Percentiles rank a stretch among this genome's conserved stretches.
These are phyloP conservation scores for Nannizzia gypsea DNA, from an alignment of 2,329 filamentous ascomycete genomes.

Conservation along the genomic window DNA sequence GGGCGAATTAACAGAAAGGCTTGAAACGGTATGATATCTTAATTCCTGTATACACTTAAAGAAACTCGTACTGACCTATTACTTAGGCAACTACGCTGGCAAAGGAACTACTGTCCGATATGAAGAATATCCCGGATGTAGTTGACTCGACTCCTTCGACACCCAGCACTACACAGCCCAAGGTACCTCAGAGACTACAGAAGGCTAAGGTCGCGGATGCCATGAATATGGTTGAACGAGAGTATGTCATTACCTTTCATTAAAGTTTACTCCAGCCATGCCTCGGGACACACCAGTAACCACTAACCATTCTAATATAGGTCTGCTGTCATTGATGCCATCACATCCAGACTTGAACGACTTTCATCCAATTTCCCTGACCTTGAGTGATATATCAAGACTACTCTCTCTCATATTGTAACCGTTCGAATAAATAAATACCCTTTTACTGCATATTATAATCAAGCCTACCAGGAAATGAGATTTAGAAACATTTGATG, in stretches of 20 bases:
- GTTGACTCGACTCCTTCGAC: conserved; percentile 22
- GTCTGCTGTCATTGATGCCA: conserved; percentile 34
- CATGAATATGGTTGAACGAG: conserved; percentile 40
- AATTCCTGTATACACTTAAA: neutral
- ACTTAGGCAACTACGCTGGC: conserved; percentile 30
- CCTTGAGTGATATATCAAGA: neutral
- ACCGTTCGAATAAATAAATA: neutral
- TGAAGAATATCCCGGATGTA: conserved; percentile 21
- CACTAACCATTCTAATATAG: conserved; percentile 15
- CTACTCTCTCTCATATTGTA: neutral
- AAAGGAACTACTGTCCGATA: conserved; percentile 26
- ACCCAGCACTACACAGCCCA: conserved; percentile 17
- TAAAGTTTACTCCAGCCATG: neutral
- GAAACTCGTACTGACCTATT: neutral
- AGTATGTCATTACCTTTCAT: conserved; percentile 23
- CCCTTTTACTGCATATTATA: neutral
- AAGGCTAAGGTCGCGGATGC: conserved; percentile 37
- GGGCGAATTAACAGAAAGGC: conserved; percentile 18
- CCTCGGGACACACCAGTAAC: neutral
- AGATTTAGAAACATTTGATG: too few species aligned
- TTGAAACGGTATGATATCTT: conserved; percentile 27
- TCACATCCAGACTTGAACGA: conserved; percentile 31
- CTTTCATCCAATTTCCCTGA: conserved; percentile 25
- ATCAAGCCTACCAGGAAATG: neutral
- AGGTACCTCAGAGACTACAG: conserved; percentile 33